Conservation (phyloP, 2,329 filamentous ascomycete genomes). For the Dryadomyces quercus-mongolicae region DNA sequence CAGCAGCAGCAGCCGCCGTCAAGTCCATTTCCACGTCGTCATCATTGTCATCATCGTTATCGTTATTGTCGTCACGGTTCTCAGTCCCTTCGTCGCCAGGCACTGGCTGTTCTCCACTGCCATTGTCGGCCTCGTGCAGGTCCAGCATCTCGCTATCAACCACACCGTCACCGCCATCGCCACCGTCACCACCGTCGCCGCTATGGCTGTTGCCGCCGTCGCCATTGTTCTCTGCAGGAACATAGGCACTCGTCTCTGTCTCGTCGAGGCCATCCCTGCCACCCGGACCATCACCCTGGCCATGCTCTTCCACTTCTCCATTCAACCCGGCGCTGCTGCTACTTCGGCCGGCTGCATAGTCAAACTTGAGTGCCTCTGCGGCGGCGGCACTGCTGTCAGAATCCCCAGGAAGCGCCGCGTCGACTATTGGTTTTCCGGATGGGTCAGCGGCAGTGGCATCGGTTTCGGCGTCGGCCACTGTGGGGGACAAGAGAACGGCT, state of each 20-base stretch:
- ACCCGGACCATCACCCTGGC: neutral
- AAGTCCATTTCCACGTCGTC: conserved; percentile 2
- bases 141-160: conserved; percentile 9
- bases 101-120: neutral
- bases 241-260: no score
- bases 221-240: no score
- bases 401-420: neutral
- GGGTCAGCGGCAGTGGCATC: no score
- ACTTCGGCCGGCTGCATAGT: neutral
- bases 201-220: neutral
- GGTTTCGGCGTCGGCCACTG: no score
- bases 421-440: no score
- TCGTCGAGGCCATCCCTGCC: neutral
- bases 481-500: no score
- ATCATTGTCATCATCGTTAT: neutral
- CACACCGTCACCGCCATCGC: neutral
- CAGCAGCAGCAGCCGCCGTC: conserved; percentile 1
- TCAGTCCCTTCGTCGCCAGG: neutral
- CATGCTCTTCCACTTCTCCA: neutral
- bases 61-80: neutral
- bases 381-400: conserved; percentile 5
- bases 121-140: neutral
- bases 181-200: neutral
- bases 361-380: neutral
- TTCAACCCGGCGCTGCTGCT: neutral